These are phyloP conservation scores for Solanum tarijense DNA, from an alignment of 257 asterid species.

Conservation along the genomic window DNA sequence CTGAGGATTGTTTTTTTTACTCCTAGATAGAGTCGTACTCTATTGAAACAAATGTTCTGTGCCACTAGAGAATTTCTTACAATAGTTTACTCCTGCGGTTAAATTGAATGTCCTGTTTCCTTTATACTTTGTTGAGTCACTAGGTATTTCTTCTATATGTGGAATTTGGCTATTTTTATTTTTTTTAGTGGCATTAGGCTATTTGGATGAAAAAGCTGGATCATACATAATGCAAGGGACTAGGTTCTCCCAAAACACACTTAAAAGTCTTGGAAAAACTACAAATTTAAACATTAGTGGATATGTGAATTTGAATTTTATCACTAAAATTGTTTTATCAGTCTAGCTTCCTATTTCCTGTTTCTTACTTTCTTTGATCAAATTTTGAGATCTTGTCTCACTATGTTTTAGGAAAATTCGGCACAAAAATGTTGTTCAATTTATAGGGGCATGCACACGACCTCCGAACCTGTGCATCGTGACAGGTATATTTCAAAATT, in stretches of 20 bases:
- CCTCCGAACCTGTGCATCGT: slow-evolving; percentile 40
- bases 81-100: neutral
- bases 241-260: neutral
- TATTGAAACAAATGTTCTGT: neutral
- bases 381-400: neutral
- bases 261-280: neutral
- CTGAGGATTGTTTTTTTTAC: neutral
- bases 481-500: slow-evolving; percentile 19
- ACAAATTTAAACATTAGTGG: neutral
- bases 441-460: slow-evolving; percentile 42
- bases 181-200: neutral
- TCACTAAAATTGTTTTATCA: neutral
- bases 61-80: neutral
- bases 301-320: neutral
- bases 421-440: slow-evolving; percentile 46
- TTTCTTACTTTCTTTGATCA: neutral
- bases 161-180: neutral
- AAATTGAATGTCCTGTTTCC: neutral
- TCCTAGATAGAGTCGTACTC: neutral
- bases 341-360: neutral
- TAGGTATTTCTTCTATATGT: neutral
- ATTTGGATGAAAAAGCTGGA: neutral
- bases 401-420: slow-evolving; percentile 26
- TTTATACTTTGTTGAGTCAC: neutral
- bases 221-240: neutral